Base-by-base conservation (phyloP, 176 grass and related monocot genomes). In the Oryza nivara region DNA sequence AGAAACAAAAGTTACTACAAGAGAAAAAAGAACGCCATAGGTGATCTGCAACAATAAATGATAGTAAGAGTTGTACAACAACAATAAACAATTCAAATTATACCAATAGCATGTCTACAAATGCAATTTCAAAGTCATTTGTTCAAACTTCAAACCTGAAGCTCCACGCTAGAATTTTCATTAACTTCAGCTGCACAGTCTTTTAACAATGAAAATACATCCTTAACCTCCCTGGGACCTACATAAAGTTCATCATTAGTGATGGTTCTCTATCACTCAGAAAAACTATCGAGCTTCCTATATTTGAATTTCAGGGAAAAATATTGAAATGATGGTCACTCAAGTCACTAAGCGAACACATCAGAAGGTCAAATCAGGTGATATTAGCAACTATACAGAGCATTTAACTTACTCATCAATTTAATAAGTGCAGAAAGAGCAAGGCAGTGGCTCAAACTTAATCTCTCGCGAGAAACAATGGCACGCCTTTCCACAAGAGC, bases 391-490 rank as follows among this genome's bases (percentile, higher is more conserved):
- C 36, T 72, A 47, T 41, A 51, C 15, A 73, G 9, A 61, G 70
- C 12, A 35, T 79, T 65, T 49, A 52, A 83, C 93, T 90, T 95
- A 98, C 91, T 92, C 89, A 91, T 92, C 82, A 67, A 82, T 66
- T 74, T 84, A 83, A 93, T 88, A 70, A 95, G 89, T 51, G 87
- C 85, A 82, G 96, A 98, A 73, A 98, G 88, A 43, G 88, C 91
- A 80, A 98, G 96, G 85, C 96, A 98, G 66, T 98, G 96, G 67
- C 96, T 98, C 76, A 98, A 84, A 90, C 85, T 98, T 82, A 95
- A 85, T 86, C 96, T 98, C 84, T 95, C 96, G 61, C 96, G 68
- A 22, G 78, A 85, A 77, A 98, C 93, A 89, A 98, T 91, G 32
- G 93, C 93, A 65, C 60, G 87, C 46, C 96, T 94, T 86, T 98